Evolutionary conservation across 2,329 filamentous ascomycete species (phyloP).

Genomic region (Cyclaneusma minus): DNA sequence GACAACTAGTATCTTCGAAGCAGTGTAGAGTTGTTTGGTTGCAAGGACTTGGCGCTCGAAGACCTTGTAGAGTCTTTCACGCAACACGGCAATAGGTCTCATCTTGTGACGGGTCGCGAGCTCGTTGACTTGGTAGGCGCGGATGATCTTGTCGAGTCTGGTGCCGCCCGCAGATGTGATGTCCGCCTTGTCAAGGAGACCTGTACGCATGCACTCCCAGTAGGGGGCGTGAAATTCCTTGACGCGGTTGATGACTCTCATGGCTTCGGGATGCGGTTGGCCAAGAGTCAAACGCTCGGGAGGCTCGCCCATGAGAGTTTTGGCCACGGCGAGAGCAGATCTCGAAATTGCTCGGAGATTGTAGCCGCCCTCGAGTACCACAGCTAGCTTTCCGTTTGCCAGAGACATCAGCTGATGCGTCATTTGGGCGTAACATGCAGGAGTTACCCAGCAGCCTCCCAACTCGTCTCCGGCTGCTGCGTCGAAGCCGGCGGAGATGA

Average conservation of each 20-base stretch:
- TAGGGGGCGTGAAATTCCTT: conserved; percentile 50
- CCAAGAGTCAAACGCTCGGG: conserved; percentile 47
- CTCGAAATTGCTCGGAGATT: conserved; percentile 86
- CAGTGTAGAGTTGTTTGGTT: conserved; percentile 52
- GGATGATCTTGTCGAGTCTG: conserved; percentile 66
- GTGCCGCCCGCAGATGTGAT: conserved; percentile 36
- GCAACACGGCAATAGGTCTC: conserved; percentile 65
- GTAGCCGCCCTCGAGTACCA: conserved; percentile 92
- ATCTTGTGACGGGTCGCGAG: conserved; percentile 63
- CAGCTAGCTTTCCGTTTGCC: conserved; percentile 74
- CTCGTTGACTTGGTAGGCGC: conserved; percentile 57
- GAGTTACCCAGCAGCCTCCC: conserved; percentile 83
- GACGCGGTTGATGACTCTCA: conserved; percentile 39
- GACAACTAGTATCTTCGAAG: conserved; percentile 61
- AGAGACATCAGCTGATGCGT: conserved; percentile 98
- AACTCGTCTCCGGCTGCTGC: conserved; percentile 87
- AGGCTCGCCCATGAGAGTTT: conserved; percentile 89
- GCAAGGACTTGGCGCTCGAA: conserved; percentile 80
- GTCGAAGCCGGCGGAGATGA: conserved; percentile 92
- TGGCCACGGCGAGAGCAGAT: conserved; percentile 80
- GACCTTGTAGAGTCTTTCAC: conserved; percentile 54
- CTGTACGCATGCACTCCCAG: conserved; percentile 79
- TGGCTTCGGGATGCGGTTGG: conserved; percentile 40
- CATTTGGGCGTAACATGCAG: conserved; percentile 91
- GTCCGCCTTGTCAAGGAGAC: conserved; percentile 37